These are phyloP conservation scores for Tagetes patula DNA, from an alignment of 129 eudicot species.

Conservation along the genomic window DNA sequence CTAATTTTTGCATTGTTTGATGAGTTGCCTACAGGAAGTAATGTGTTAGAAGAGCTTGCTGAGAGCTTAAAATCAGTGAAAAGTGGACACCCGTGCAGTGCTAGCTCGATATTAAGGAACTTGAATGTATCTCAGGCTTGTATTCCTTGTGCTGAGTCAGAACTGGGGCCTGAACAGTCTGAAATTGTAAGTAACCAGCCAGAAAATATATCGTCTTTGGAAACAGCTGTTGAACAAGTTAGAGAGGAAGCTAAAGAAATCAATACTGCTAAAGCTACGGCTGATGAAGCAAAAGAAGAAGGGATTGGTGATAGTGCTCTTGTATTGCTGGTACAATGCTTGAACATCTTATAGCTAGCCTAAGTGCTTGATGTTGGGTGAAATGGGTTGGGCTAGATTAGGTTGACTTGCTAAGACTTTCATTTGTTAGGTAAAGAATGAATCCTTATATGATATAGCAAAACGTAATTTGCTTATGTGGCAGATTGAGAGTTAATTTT, in stretches of 20 bases:
- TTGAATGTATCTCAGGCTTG: conserved; percentile 52
- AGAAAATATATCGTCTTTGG: conserved; percentile 50
- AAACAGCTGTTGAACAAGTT: conserved; percentile 58
- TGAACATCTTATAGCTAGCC: conserved; percentile 10
- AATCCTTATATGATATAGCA: background rate
- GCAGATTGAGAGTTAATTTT: no score
- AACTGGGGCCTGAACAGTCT: conserved; percentile 25
- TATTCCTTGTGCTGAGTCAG: conserved; percentile 30
- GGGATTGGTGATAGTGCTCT: conserved; percentile 68
- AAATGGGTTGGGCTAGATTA: background rate
- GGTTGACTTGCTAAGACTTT: background rate
- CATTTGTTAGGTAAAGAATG: background rate
- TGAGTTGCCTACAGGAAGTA: conserved; percentile 83
- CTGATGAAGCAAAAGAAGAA: conserved; percentile 67
- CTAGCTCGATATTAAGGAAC: conserved; percentile 71
- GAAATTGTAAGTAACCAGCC: conserved; percentile 38
- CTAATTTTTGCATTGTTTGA: conserved; percentile 64
- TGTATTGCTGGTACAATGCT: conserved; percentile 59
- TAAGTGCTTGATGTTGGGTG: background rate
- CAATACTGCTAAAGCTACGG: conserved; percentile 62
- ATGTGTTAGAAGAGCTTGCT: conserved; percentile 66
- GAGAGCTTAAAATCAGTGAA: conserved; percentile 45
- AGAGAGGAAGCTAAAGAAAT: conserved; percentile 73
- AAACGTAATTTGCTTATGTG: no score
- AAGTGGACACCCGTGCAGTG: conserved; percentile 68